Base-by-base conservation (phyloP, 2,329 filamentous ascomycete genomes). In the Ploettnerulaceae sp. region DNA sequence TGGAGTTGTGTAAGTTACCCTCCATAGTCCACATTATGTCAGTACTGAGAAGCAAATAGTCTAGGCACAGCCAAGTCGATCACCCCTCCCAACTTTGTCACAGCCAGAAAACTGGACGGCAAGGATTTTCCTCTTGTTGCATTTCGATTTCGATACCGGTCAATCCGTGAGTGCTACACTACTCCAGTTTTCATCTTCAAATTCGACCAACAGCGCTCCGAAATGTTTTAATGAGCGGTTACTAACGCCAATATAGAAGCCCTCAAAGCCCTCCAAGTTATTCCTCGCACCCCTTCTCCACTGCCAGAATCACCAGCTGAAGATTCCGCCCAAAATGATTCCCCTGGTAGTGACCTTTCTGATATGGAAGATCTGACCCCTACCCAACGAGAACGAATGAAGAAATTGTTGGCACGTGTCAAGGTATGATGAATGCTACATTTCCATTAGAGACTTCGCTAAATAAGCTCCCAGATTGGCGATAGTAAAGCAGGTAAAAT, bases 261-360 rank as follows among this genome's bases (percentile, higher is more conserved):
- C 11, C 51, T 61, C 5, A 45, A 56, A 26, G 35, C 40, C 9
- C 52, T 60, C 28, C 35, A 52, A 11, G 28, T 60, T 17, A 49
- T 61, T 14, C 44, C 51, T 9, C 51, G 48, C 5, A 45, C 54
- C 2, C 56, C 53, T 12, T 34, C 21, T 3, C 54, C 51, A 7
- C 43, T 51, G n/a, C 45, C 35, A 8, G 34, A 21, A 50, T 24
- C 28, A 14, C 25, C 17, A 9, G 12, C 14, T 8, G 14, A 12
- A 11, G 14, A 12, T 3, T 6, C 14, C 9, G 41, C 21, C 2
- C 21, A 25, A 35, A 15, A 21, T 12, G 21, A 21, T 17, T 8
- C 7, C 12, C 9, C 12, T 28, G 32, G n/a, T 3, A 36, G 14
- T 14, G 21, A 44, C 7, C 9, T 18, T 5, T 26, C 22, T 24